A percentile compares a stretch with the other conserved stretches of the same genome.
These are phyloP conservation scores for Plasmodium vivax DNA, from an alignment of 169 alveolate species.

Conservation along the genomic window DNA sequence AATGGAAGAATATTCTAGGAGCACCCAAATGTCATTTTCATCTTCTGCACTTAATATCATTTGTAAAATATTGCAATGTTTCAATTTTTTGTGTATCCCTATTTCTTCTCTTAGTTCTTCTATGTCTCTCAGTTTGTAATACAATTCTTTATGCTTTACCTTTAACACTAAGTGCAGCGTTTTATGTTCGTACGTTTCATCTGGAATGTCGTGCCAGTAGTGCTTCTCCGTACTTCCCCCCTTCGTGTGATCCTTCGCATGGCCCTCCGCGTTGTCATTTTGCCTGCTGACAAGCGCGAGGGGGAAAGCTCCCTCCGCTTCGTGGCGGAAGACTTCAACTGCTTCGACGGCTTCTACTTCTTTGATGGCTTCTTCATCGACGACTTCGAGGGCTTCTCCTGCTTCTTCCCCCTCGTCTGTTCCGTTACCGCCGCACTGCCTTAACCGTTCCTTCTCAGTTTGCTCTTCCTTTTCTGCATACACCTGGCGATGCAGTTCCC, in stretches of 20 bases:
- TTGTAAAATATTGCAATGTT: conserved; percentile 54
- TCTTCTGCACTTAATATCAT: conserved; percentile 74
- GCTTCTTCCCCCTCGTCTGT: neutral
- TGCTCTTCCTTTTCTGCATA: neutral
- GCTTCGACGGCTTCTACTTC: neutral
- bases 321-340: neutral
- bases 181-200: neutral
- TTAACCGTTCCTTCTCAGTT: neutral
- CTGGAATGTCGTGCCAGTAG: neutral
- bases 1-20: conserved; percentile 73
- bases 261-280: neutral
- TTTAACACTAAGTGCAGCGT: conserved; percentile 24
- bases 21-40: conserved; percentile 73
- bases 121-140: conserved; percentile 16
- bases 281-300: neutral
- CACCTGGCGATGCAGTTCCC: neutral
- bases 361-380: neutral
- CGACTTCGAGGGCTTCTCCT: neutral
- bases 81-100: conserved; percentile 62
- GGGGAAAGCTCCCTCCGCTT: neutral
- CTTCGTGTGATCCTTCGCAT: neutral
- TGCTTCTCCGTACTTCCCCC: neutral
- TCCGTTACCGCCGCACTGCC: neutral
- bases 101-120: conserved; percentile 45
- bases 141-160: conserved; percentile 55